Base-by-base conservation (phyloP, 129 eudicot species). In the Chrysanthemum makinoi region DNA sequence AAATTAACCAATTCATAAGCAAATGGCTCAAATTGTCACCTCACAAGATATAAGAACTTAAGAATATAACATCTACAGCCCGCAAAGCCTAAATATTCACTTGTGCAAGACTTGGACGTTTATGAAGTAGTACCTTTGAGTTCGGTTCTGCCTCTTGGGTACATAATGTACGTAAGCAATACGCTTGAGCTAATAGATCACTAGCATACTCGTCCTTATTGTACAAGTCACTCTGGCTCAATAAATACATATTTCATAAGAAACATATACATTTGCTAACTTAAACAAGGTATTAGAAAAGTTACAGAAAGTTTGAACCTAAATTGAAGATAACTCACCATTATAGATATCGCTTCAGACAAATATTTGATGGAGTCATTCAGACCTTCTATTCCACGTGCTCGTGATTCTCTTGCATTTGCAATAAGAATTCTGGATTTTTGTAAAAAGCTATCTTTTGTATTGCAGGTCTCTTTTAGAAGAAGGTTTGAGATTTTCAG, bases 111-210 rank as follows among this genome's bases (percentile, higher is more conserved):
- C 33, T 86, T 77, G 73, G 52, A 39, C 84, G 84, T 84, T 70
- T 63, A 56, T 64, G 77, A 78, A 76, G 79, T 58, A 82, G 82
- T 77, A 81, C 91, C 89, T 89, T 82, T 73, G 90, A 72, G 73
- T 73, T 84, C 43, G 93, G 92, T 53, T 82, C 84, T 62, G 83
- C 80, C 75, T 84, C 95, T 30, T 84, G 87, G 44, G 83, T 81
- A 62, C 82, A 85, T 30, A 90, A 69, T 48, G 96, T 97, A 77
- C 79, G 99, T 72, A 90, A 80, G 81, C 87, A 78, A 66, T 86
- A 84, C 47, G 89, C 96, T 69, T 72, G 77, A 3, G 89, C 89
- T 68, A 87, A 83, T 54, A 85, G 83, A 75, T 83, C 53, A 77
- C 82, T 53, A 66, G 65, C 72, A 11, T 75, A 57, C 55, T 28